Evolutionary conservation across 2,329 filamentous ascomycete genomes (phyloP).

Genomic region (Juglanconis juglandina): DNA sequence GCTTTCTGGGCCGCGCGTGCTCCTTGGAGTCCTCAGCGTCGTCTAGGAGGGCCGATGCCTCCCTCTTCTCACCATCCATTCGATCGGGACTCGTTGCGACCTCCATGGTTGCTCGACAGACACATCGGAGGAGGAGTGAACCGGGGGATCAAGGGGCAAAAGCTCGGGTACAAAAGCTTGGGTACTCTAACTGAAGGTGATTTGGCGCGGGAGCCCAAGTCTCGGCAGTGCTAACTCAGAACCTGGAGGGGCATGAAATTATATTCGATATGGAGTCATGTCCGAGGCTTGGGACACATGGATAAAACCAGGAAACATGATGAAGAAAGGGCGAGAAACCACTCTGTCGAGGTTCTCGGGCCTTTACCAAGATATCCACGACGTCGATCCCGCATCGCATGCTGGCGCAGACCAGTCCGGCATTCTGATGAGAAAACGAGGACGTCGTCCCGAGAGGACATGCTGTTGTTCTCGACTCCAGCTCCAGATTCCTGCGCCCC

Average conservation of each 20-base stretch:
- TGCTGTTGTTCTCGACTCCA: too few species aligned
- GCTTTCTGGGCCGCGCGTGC: constrained; percentile 20
- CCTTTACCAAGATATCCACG: neutral
- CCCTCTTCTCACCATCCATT: constrained; percentile 4
- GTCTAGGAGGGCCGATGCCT: neutral
- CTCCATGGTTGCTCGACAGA: neutral
- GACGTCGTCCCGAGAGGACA: too few species aligned
- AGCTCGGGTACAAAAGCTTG: too few species aligned
- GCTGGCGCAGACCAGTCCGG: too few species aligned
- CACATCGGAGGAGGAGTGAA: too few species aligned
- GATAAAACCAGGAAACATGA: neutral
- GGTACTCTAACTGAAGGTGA: too few species aligned
- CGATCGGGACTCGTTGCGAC: neutral
- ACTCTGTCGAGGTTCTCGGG: neutral
- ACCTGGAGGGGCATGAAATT: neutral
- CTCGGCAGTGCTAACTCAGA: neutral
- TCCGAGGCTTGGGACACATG: neutral
- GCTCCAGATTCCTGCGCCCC: neutral
- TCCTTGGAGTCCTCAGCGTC: constrained; percentile 30
- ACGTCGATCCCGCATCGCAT: neutral
- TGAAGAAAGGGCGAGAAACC: neutral
- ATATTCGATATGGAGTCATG: neutral
- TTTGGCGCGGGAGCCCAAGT: too few species aligned
- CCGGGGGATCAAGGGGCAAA: too few species aligned
- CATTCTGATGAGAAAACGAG: too few species aligned